Conservation (phyloP, 768 basidiomycete genomes). For the Naganishia antarctica region DNA sequence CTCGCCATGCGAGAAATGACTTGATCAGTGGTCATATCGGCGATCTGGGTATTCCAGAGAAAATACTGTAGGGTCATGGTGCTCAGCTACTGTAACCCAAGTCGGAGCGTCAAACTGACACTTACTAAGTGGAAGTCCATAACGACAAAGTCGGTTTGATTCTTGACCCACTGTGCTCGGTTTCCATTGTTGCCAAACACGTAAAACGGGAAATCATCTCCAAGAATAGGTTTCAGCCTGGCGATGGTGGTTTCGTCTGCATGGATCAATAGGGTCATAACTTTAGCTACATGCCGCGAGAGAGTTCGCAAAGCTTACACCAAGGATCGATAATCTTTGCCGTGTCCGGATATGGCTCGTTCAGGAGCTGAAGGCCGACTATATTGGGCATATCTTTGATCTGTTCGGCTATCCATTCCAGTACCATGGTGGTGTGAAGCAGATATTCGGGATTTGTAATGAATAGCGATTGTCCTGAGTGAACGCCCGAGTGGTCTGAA, state of each 20-base stretch:
- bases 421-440: constrained; percentile 48
- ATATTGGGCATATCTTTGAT: constrained; percentile 46
- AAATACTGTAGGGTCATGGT: constrained; percentile 2
- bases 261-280: neutral
- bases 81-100: neutral
- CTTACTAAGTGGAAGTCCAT: constrained; percentile 20
- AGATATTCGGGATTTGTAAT: neutral
- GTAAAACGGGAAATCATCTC: constrained; percentile 24
- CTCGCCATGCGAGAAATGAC: constrained; percentile 1
- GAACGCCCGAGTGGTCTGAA: constrained; percentile 39
- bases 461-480: constrained; percentile 7
- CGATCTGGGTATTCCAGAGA: neutral
- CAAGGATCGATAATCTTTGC: neutral
- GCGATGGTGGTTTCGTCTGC: constrained; percentile 6
- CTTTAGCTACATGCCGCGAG: neutral
- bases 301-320: constrained; percentile 1
- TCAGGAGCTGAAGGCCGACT: constrained; percentile 46
- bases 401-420: constrained; percentile 51
- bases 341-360: constrained; percentile 37
- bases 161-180: neutral
- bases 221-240: constrained; percentile 14
- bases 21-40: constrained; percentile 5
- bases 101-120: neutral
- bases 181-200: constrained; percentile 18
- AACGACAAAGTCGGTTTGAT: constrained; percentile 3